Conservation (phyloP, 2,329 filamentous ascomycete genomes). For the Aspergillus quadricinctus region DNA sequence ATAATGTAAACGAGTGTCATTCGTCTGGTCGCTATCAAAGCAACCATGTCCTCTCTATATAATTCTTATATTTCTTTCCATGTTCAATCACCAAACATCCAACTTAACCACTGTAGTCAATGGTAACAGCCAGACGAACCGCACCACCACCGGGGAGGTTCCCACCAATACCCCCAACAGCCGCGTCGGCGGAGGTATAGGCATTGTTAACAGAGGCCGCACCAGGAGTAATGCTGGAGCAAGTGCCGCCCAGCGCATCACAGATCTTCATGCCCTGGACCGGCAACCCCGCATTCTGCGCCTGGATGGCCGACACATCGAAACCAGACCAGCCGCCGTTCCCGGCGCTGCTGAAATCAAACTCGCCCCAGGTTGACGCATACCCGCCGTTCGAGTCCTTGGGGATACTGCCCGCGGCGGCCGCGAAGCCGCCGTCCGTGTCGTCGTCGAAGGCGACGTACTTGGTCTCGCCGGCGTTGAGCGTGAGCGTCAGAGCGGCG, state of each 20-base stretch:
- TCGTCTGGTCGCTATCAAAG: background rate
- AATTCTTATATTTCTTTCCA: background rate
- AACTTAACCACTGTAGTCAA: constrained; percentile 26
- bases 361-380: constrained; percentile 33
- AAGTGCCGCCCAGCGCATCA: constrained; percentile 19
- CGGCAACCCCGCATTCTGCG: constrained; percentile 25
- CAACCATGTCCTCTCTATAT: background rate
- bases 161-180: constrained; percentile 31
- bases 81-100: background rate
- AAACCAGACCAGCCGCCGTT: constrained; percentile 32
- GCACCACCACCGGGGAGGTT: constrained; percentile 20
- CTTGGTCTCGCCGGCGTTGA: constrained; percentile 31
- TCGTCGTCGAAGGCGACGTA: constrained; percentile 36
- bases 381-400: constrained; percentile 24
- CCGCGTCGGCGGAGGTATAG: constrained; percentile 25
- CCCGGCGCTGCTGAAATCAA: constrained; percentile 26
- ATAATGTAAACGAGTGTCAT: background rate
- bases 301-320: constrained; percentile 32
- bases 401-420: constrained; percentile 23
- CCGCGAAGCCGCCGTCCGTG: constrained; percentile 33
- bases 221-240: constrained; percentile 26
- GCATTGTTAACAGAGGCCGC: constrained; percentile 27
- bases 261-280: constrained; percentile 38
- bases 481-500: constrained; percentile 28
- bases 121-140: constrained; percentile 23